phyloP scores from a whole-genome alignment of 176 grass and related monocot species.

The Areca catechu region DNA sequence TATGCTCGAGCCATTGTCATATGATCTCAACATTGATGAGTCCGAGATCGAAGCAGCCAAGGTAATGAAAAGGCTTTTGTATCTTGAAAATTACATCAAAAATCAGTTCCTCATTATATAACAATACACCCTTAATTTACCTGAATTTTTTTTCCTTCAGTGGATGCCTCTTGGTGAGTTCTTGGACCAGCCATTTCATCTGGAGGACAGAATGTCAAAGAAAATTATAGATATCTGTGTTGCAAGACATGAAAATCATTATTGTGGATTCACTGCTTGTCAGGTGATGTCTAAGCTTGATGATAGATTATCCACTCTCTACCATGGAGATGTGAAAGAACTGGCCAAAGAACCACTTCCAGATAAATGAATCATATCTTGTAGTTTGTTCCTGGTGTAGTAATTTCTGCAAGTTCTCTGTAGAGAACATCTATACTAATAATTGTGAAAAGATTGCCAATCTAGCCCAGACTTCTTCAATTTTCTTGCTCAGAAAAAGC shows the following conservation, averaged over 20 bases:
- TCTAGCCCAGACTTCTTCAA: no score
- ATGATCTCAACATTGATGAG: slow-evolving; percentile 42
- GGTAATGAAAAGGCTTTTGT: slow-evolving; percentile 16
- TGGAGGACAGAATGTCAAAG: slow-evolving; percentile 42
- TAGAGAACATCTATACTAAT: no score
- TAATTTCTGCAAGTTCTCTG: no score
- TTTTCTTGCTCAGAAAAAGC: no score
- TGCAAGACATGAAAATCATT: slow-evolving; percentile 20
- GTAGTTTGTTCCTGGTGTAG: no score
- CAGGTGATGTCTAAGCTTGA: slow-evolving; percentile 45
- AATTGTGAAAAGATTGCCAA: no score
- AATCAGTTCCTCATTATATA: neutral
- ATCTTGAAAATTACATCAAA: no score
- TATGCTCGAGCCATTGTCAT: slow-evolving; percentile 51
- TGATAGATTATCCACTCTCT: slow-evolving; percentile 38
- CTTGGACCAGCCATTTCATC: slow-evolving; percentile 32
- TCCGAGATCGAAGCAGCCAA: slow-evolving; percentile 51
- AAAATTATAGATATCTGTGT: slow-evolving; percentile 41
- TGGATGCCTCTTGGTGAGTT: slow-evolving; percentile 59
- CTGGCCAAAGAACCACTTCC: neutral
- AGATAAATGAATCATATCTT: neutral
- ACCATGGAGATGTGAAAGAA: slow-evolving; percentile 18
- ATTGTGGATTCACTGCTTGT: slow-evolving; percentile 24
- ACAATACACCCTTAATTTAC: slow-evolving; percentile 3
- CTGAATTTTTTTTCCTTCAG: slow-evolving; percentile 20